These are phyloP conservation scores for Lactifluus subvellereus DNA, from an alignment of 768 basidiomycete genomes.

Conservation along the genomic window DNA sequence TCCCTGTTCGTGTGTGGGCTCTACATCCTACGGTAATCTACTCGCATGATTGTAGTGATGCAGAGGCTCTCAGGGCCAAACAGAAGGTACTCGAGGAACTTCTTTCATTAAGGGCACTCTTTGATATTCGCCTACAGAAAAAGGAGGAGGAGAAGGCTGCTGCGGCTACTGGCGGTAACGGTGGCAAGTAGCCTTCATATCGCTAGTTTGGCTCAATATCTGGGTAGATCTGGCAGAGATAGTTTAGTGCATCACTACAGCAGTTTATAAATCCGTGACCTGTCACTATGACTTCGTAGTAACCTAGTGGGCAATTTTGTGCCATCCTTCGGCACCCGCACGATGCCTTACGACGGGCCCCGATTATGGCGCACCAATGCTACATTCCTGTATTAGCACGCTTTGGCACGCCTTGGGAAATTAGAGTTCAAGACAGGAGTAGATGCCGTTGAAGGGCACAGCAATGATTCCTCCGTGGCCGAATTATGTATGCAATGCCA, in stretches of 20 bases:
- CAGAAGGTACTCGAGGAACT: constrained; percentile 53
- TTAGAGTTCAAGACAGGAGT: constrained; percentile 10
- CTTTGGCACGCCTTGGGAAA: not conserved
- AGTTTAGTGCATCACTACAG: constrained; percentile 3
- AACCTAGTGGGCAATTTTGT: not conserved
- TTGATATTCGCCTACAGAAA: constrained; percentile 26
- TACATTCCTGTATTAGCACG: not conserved
- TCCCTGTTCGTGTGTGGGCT: not conserved
- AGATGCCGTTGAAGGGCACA: not conserved
- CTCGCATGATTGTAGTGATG: constrained; percentile 49
- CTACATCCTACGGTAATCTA: constrained; percentile 26
- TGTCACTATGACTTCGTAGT: constrained; percentile 1
- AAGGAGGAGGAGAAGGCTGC: constrained; percentile 30
- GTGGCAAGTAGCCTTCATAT: constrained; percentile 27
- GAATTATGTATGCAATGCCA: not conserved
- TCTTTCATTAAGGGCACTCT: too few species aligned
- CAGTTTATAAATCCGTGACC: constrained; percentile 5
- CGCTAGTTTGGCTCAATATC: not conserved
- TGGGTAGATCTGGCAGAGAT: constrained; percentile 24
- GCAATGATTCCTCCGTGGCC: not conserved
- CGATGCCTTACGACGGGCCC: not conserved
- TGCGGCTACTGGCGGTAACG: constrained; percentile 10
- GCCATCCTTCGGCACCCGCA: not conserved
- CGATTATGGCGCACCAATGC: not conserved
- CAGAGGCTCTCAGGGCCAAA: constrained; percentile 67